Evolutionary conservation across 2,329 filamentous ascomycete species (phyloP), one percentile per base, ranked within the genome.

Genomic region (Elsinoe arachidis): DNA sequence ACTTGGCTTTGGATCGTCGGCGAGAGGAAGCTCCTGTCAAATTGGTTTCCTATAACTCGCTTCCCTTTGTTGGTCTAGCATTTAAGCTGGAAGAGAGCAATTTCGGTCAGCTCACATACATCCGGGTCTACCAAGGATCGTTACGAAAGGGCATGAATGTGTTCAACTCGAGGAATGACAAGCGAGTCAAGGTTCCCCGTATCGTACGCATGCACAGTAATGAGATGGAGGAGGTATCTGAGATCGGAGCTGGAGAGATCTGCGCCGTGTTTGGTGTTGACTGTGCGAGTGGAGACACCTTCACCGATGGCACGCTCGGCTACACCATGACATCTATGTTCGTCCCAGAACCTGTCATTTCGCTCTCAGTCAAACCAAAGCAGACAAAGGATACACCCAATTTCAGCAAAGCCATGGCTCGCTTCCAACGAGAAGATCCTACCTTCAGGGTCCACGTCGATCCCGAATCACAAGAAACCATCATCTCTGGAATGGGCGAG

Each of bases 191-290:
- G 74, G 86, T 99, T 58, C 93, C 93, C 17, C 88, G 92, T 69
- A 97, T 99, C 67, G 93, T 99, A 61, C 90, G 93, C 61, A 99
- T 99, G 93, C 93, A 99, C 78, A 96, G 91, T 46, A 96, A 97
- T 70, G 93, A 99, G 69, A 96, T 99, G 92, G 93, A 99, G 73
- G 93, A 99, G 69, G 90, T 96, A 30, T 79, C 76, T 57, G 91
- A 96, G 72, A 87, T 99, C 62, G 90, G 91, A 55, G 92, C 93
- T 56, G 93, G 93, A 73, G 93, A 99, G 73, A 99, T 99, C 63
- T 99, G 93, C 70, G 93, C 93, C 60, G 93, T 99, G 59, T 99
- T 99, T 69, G 93, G 93, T 68, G 88, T 99, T 56, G 93, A 99
- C 67, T 99, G 93, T 72, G 91, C 93, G 35, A 97, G 92, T 43